Base-by-base conservation (phyloP, 495 filamentous ascomycete species). In the Daldinia grandis region DNA sequence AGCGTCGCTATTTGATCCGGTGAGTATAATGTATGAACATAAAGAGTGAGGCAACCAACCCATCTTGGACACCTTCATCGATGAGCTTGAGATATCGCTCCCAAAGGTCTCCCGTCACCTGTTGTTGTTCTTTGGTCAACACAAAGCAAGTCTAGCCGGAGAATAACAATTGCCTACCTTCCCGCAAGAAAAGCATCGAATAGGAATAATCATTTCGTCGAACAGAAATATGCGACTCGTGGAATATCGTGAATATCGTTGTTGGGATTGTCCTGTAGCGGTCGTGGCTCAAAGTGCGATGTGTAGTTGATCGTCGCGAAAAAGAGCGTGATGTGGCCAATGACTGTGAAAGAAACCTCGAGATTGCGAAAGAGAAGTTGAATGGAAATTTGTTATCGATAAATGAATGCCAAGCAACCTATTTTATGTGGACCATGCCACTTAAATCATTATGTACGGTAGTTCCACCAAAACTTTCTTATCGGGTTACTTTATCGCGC, bases 41-140 rank as follows among this genome's bases (percentile, higher is more conserved):
- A 17, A 35, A 19, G 12, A 37, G 21, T 17, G 15, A 5, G 12
- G 30, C 28, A 24, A 72, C 86, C 30, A 86, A 95, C 93, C 93
- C 93, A 81, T 97, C 94, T 10, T 81, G 76, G 38, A 90, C 83
- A 8, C 88, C 88, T 12, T 92, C 89, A 72, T 95, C 93, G 62
- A 97, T 89, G 19, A 97, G 85, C 78, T 88, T 85, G 53, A 98
- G 84, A 75, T 96, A 99, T 44, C 91, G 89, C 80, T 99, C 95
- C 95, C 96, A 99, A 37, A 99, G 89, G 78, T 99, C 95, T 47
- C 92, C 95, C 38, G 95, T 92, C 66, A 99, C 95, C 95, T 99
- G 19, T 61, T n/a, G n/a, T 58, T 21, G 28, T 44, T 28, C 35
- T 49, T 60, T n/a, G 30, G 65, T 69, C 38, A 68, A 47, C 19